Percentiles rank a stretch among this genome's conserved stretches.
These are phyloP conservation scores for Vickermania spadyakhi DNA, from an alignment of 208 protist genomes.

Conservation along the genomic window DNA sequence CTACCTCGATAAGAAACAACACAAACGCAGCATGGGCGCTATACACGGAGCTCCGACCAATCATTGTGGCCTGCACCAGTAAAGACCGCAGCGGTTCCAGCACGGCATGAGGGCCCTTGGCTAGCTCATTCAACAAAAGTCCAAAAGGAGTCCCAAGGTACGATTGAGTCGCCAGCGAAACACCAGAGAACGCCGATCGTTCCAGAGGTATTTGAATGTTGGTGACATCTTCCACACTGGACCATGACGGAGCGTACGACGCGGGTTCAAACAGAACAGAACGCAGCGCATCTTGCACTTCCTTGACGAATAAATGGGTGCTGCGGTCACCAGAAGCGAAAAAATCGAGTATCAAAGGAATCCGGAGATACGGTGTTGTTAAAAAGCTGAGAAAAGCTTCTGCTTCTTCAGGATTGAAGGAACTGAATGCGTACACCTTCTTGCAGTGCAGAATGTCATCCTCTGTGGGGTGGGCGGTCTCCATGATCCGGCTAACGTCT, in stretches of 20 bases:
- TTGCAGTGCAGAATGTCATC: slow-evolving; percentile 83
- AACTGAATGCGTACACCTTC: slow-evolving; percentile 58
- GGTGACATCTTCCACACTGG: slow-evolving; percentile 22
- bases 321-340: slow-evolving; percentile 82
- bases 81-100: slow-evolving; percentile 39
- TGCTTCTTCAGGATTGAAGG: slow-evolving; percentile 55
- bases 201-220: slow-evolving; percentile 4
- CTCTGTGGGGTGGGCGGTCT: slow-evolving; percentile 51
- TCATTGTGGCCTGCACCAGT: slow-evolving; percentile 29
- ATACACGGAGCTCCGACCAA: slow-evolving; percentile 65
- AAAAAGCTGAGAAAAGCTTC: slow-evolving; percentile 82
- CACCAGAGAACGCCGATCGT: slow-evolving; percentile 31
- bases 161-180: slow-evolving; percentile 10
- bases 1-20: slow-evolving; percentile 49
- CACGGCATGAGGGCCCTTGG: slow-evolving; percentile 35
- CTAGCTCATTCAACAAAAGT: slow-evolving; percentile 82
- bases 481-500: slow-evolving; percentile 47
- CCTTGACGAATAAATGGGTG: slow-evolving; percentile 46
- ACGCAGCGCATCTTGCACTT: slow-evolving; percentile 72
- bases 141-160: slow-evolving; percentile 71
- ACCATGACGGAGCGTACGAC: slow-evolving; percentile 31
- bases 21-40: slow-evolving; percentile 68
- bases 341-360: slow-evolving; percentile 81
- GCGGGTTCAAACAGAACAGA: slow-evolving; percentile 88
- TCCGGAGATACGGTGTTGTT: slow-evolving; percentile 76